These are phyloP conservation scores for Celoporthe dispersa DNA, from an alignment of 2,329 filamentous ascomycete species.

Conservation along the genomic window DNA sequence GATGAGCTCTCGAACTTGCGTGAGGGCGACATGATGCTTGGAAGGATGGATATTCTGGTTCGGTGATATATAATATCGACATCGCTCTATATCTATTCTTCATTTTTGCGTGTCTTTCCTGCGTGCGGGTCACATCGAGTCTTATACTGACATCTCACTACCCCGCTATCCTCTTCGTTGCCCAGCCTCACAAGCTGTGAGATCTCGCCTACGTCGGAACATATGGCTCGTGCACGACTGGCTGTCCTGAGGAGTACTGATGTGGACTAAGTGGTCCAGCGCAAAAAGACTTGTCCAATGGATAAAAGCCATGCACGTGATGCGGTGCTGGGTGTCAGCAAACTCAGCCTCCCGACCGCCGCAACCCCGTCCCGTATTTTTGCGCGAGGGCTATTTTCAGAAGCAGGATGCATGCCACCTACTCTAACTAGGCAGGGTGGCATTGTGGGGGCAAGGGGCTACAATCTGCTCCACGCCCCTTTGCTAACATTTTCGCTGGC, in stretches of 20 bases:
- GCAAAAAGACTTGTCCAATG: conserved; percentile 10
- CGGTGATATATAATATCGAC: background rate
- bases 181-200: background rate
- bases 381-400: conserved; percentile 9
- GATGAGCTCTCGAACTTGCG: conserved; percentile 1
- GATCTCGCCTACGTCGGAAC: background rate
- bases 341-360: background rate
- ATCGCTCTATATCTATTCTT: too few species aligned
- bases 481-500: background rate
- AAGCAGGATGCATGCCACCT: background rate
- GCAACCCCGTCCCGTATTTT: background rate
- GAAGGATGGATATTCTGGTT: background rate
- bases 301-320: conserved; percentile 5
- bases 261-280: background rate
- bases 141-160: conserved; percentile 2
- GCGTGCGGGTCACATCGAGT: background rate
- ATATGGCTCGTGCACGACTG: background rate
- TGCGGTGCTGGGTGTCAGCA: background rate
- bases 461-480: background rate
- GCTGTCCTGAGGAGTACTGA: background rate
- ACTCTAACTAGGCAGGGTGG: background rate
- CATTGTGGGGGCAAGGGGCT: background rate
- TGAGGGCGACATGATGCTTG: conserved; percentile 1
- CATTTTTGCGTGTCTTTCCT: background rate
- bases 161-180: background rate